Base-by-base conservation (phyloP, 2,329 filamentous ascomycete genomes). In the Diaporthe nobilis region DNA sequence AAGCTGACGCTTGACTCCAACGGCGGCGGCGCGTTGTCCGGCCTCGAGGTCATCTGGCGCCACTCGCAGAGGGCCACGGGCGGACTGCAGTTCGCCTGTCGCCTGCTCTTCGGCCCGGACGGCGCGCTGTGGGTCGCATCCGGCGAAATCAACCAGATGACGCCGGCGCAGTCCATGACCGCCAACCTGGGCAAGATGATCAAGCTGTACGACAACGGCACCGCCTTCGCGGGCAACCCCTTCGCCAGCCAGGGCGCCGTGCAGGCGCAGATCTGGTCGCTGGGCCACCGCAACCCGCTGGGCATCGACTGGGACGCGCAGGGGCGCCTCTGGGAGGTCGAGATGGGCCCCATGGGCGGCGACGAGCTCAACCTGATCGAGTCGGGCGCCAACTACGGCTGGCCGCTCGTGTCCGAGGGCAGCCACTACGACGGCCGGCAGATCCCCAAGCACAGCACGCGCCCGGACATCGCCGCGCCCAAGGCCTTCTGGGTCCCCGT, bases 341-440 rank as follows among this genome's bases (percentile, higher is more conserved):
- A 83, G 78, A 83, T 83, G 82, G 82, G 82, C 2, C 82, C 82
- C 68, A 81, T 80, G 79, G 82, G 82, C 77, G 82, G 82, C 78
- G 82, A 83, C 75, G 82, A 83, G 80, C 77, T 83, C 78, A 83
- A 83, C 80, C 79, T 83, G 78, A 83, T 83, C 79, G 25, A 82
- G 78, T 51, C 61, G 71, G 82, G 81, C 77, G 80, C 78, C 79
- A 83, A 83, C 80, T 83, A 83, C 78, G 82, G 82, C 71, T 83
- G 82, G 82, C 81, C 82, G 73, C 67, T 81, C 73, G 82, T 83
- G 74, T 83, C 79, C 75, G 73, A 82, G 77, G 82, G 82, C 76
- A 71, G 68, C 68, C 82, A 83, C 51, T 83, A 83, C 80, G 78
- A 83, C 78, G 82, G 82, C 61, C 75, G 76, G 34, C 76, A 76